Evolutionary conservation across 441 rosid species (phyloP).

Genomic region (Macaranga tanarius): DNA sequence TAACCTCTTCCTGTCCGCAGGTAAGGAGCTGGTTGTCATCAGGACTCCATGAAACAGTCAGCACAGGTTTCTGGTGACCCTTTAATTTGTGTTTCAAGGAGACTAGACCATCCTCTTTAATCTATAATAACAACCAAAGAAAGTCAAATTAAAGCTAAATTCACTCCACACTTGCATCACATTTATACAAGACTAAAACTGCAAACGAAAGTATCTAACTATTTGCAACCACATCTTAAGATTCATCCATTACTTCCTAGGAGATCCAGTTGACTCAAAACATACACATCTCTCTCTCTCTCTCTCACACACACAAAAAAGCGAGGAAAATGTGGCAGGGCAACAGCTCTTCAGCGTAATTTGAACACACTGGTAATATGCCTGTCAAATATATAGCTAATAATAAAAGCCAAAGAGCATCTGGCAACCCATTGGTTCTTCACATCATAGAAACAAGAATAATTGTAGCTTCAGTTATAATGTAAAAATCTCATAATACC

Average conservation of each 20-base stretch:
- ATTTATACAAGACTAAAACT: background rate
- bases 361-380: too few species aligned
- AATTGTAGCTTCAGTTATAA: background rate
- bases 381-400: background rate
- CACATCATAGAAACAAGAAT: background rate
- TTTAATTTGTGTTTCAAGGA: slow-evolving; percentile 56
- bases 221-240: background rate
- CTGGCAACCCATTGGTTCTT: background rate
- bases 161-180: background rate
- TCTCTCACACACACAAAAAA: too few species aligned
- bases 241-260: background rate
- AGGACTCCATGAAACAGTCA: slow-evolving; percentile 57
- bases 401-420: background rate
- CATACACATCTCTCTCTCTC: too few species aligned
- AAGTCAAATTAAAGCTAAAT: background rate
- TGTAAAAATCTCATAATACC: background rate
- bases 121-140: slow-evolving; percentile 33
- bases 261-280: background rate
- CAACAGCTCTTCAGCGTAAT: too few species aligned
- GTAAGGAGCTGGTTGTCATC: slow-evolving; percentile 60
- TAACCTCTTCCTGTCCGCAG: slow-evolving; percentile 57
- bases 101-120: slow-evolving; percentile 49
- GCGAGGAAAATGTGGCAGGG: background rate
- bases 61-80: slow-evolving; percentile 73
- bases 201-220: background rate